Base-by-base conservation (phyloP, 2,329 filamentous ascomycete species). In the Sclerotinia minor region DNA sequence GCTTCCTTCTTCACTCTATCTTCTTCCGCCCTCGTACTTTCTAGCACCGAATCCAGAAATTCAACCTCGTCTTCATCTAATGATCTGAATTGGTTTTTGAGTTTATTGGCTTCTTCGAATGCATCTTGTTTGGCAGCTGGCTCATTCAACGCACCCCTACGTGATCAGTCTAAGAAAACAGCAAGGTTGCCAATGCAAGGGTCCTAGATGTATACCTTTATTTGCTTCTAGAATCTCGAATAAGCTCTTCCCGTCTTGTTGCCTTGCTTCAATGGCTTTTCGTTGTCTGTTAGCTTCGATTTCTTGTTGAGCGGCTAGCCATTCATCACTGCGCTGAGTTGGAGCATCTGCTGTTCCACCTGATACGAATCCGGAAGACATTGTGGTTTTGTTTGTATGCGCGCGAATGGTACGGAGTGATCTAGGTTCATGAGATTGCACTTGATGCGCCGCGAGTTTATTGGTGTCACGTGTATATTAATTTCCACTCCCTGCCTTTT, bases 151-250 rank as follows among this genome's bases (percentile, higher is more conserved):
- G 71, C 70, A 76, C 69, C 72, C 68, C 75, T 77, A 71, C 69
- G 75, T 77, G 75, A 77, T 77, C 75, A 77, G 75, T 61, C 70
- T 41, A 67, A 68, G 64, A 35, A 57, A 35, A 35, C 6, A 19
- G 29, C 26, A 44, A 11, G 19, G 65, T 54, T 15, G 35, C 67
- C 65, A 65, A 32, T 60, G 63, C 67, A 65, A 49, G 55, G 58
- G 32, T 45, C 64, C 65, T 54, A 35, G 38, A 32, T 47, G 60
- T 69, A 60, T 77, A 90, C 88, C 89, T 86, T 94, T 94, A 79
- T 95, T 95, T 54, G 89, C 91, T 79, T 94, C 89, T 64, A 95
- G 79, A 2, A 91, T 83, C 54, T 94, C 92, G 76, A 84, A 95
- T 38, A 95, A 81, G 64, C 84, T 88, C 78, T 84, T 88, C 45